Base-by-base conservation (phyloP, 1,139 yeast species). In the Candida tropicalis region DNA sequence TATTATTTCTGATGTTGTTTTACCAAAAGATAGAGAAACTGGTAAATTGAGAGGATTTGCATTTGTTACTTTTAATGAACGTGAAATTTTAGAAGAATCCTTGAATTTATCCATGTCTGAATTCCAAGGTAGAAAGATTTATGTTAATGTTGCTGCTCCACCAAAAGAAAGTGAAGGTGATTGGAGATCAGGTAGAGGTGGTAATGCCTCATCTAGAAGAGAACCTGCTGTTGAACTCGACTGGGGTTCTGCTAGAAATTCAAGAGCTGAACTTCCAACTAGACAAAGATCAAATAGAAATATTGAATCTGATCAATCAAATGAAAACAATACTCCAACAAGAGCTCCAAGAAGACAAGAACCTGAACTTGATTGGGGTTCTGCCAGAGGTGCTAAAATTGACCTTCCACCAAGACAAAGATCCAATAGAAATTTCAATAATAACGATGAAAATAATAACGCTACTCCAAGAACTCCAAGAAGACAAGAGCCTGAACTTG, bases 121-220 rank as follows among this genome's bases (percentile, higher is more conserved):
- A 50, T 73, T 88, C 58, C 77, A 78, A 47, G 95, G 90, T 44
- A 84, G 96, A 70, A 81, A 82, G 56, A 79, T 89, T 50, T 87
- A 81, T 54, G 88, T 95, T 44, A 81, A 83, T 53, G 98, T 93
- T 46, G 97, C 98, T 41, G 97, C 95, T 46, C 95, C 95, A 49
- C 84, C 79, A 55, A 82, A 73, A 56, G 70, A 63, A 17, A 69
- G 70, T 44, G 77, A 73, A 43, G 64, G 70, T 54, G 77, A 71
- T 59, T 73, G 78, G 78, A 66, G 71, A 58, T 58, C 68, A 12
- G 58, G 66, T 43, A 65, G 82, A 65, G 58, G 72, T 45, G 75
- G 76, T 16, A 28, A 28, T 12, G 56, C 62, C 35, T 20, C 23
- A 6, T 3, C 13, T n/a, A 31, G 35, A 29, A 78, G 73, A 49